Percentiles rank a stretch among this genome's conserved stretches.
These are phyloP conservation scores for Gossypium trilobum DNA, from an alignment of 441 rosid genomes.

Conservation along the genomic window DNA sequence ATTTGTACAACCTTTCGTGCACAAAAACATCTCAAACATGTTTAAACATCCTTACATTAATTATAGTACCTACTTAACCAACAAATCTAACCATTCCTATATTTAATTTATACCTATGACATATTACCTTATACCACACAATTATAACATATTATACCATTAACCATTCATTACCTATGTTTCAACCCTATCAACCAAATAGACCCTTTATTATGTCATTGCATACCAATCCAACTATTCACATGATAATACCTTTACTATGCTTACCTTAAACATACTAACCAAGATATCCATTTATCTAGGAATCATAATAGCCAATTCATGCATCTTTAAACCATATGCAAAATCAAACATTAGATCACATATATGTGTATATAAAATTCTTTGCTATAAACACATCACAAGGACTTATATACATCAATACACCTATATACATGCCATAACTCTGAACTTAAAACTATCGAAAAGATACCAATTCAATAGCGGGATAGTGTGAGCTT, in stretches of 20 bases:
- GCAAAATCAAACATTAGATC: too few relatives aligned
- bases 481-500: too few relatives aligned
- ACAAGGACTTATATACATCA: too few relatives aligned
- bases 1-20: background rate
- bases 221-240: background rate
- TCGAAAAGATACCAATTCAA: too few relatives aligned
- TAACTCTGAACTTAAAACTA: too few relatives aligned
- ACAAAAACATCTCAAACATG: background rate
- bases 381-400: too few relatives aligned
- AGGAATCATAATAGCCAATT: too few relatives aligned
- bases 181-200: background rate
- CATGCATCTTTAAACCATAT: too few relatives aligned
- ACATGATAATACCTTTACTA: background rate
- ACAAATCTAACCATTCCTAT: background rate
- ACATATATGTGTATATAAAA: too few relatives aligned
- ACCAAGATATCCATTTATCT: too few relatives aligned
- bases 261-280: background rate
- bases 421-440: too few relatives aligned
- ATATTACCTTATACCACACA: background rate
- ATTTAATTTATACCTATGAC: background rate
- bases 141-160: too few relatives aligned
- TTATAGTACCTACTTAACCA: background rate
- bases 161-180: background rate
- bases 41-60: background rate
- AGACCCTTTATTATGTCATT: background rate